Evolutionary conservation across 2,329 filamentous ascomycete genomes (phyloP).

Genomic region (Paracoccidioides brasiliensis): DNA sequence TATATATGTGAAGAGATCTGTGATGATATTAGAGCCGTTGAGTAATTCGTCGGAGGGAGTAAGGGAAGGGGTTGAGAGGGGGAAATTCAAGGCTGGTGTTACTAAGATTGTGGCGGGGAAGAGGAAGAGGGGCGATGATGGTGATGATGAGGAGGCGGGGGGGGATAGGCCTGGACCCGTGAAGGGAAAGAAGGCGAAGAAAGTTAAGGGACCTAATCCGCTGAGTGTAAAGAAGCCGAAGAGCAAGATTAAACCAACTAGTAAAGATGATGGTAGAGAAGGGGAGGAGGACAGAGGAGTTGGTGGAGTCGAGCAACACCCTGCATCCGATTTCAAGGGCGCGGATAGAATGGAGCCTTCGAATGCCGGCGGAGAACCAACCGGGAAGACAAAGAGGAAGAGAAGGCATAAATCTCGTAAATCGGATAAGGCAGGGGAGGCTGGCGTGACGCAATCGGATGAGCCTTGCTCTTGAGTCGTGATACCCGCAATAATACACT

Average conservation of each 20-base stretch:
- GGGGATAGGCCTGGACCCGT: conserved; percentile 5
- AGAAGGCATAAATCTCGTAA: conserved; percentile 11
- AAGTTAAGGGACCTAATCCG: conserved; percentile 35
- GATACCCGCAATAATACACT: neutral
- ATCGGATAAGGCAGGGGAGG: conserved; percentile 1
- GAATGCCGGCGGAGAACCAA: conserved; percentile 2
- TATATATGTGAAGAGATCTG: conserved; percentile 38
- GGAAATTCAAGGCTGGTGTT: conserved; percentile 34
- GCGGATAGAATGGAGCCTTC: neutral
- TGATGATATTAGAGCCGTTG: conserved; percentile 39
- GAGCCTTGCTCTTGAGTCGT: conserved; percentile 6
- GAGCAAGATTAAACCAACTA: conserved; percentile 16
- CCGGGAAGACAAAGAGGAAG: conserved; percentile 13
- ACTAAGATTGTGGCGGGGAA: conserved; percentile 20
- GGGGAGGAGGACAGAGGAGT: conserved; percentile 7
- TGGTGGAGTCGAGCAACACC: conserved; percentile 1
- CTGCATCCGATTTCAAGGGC: neutral
- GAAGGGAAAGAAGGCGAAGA: conserved; percentile 24
- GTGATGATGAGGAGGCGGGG: conserved; percentile 12
- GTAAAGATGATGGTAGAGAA: conserved; percentile 11
- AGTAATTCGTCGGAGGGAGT: conserved; percentile 31
- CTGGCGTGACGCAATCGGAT: neutral
- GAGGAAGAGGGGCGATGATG: conserved; percentile 20
- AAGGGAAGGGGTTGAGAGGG: conserved; percentile 32
- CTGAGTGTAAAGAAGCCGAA: conserved; percentile 37